These are phyloP conservation scores for Chenopodium suecicum DNA, from an alignment of 148 eudicot genomes.

Conservation along the genomic window DNA sequence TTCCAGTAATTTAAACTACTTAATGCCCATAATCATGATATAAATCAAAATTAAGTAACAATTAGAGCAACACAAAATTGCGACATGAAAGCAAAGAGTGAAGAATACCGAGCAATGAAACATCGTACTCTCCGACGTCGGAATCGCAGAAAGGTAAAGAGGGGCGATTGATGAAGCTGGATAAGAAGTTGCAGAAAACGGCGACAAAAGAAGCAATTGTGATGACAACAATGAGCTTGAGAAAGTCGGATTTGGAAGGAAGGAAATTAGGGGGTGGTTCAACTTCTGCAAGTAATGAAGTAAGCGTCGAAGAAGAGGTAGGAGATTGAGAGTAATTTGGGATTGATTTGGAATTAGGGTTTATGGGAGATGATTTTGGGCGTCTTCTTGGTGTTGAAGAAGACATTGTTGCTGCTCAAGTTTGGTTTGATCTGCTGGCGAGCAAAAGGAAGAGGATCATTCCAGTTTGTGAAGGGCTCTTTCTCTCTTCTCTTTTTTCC, in stretches of 20 bases:
- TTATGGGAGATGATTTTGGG: conserved; percentile 22
- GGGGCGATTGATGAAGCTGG: conserved; percentile 30
- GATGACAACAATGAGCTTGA: conserved; percentile 53
- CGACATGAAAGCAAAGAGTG: not conserved
- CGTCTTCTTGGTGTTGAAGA: conserved; percentile 29
- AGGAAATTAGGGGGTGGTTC: conserved; percentile 55
- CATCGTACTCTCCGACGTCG: conserved; percentile 34
- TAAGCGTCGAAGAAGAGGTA: conserved; percentile 28
- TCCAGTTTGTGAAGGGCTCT: too few relatives aligned
- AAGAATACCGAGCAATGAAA: conserved; percentile 39
- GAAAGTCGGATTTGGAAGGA: conserved; percentile 60
- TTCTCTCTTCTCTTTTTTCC: too few relatives aligned
- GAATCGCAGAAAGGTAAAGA: conserved; percentile 63
- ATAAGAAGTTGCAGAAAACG: conserved; percentile 35
- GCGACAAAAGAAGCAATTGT: conserved; percentile 57
- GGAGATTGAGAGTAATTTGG: conserved; percentile 17
- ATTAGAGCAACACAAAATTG: not conserved
- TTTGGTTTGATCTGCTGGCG: not conserved
- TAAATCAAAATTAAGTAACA: not conserved
- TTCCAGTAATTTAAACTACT: too few relatives aligned
- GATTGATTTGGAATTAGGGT: conserved; percentile 22
- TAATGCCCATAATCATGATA: too few relatives aligned
- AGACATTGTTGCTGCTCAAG: not conserved
- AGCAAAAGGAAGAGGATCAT: not conserved
- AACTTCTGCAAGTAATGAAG: conserved; percentile 28